Evolutionary conservation across 139 green algal species (phyloP).

Genomic region (Tetradesmus obliquus): DNA sequence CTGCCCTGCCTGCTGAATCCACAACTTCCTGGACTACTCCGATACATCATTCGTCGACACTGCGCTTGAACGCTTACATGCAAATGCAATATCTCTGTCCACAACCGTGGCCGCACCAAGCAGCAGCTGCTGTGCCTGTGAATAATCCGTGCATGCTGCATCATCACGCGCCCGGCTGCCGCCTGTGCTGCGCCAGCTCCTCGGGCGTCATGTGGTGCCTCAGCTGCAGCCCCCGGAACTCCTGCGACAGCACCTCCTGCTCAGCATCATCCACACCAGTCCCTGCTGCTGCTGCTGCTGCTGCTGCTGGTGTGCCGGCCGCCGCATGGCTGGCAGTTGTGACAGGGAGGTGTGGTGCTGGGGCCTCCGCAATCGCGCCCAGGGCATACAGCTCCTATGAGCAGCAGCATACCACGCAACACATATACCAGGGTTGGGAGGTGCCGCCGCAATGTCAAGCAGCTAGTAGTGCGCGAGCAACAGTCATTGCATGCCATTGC

Average conservation of each 20-base stretch:
- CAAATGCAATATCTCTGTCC: too few relatives aligned
- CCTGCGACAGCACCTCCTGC: conserved; percentile 22
- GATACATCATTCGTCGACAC: too few relatives aligned
- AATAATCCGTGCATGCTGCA: too few relatives aligned
- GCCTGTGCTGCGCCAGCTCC: conserved; percentile 12
- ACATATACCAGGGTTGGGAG: not conserved
- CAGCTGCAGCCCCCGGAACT: conserved; percentile 38
- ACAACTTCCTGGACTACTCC: too few relatives aligned
- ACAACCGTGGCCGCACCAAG: too few relatives aligned
- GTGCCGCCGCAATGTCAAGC: not conserved
- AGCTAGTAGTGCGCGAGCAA: not conserved
- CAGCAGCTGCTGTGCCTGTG: too few relatives aligned
- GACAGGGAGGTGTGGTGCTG: not conserved
- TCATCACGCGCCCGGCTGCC: too few relatives aligned
- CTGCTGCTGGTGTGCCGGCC: not conserved
- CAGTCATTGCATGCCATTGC: not conserved
- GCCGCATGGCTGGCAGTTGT: not conserved
- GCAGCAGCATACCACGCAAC: not conserved
- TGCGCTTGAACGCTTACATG: too few relatives aligned
- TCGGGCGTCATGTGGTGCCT: conserved; percentile 50
- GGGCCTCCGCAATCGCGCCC: conserved; percentile 18
- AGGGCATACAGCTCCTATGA: conserved; percentile 16
- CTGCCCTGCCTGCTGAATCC: too few relatives aligned
- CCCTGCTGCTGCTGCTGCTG: not conserved
- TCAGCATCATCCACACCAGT: not conserved